Base-by-base conservation (phyloP, 306 rosid genomes). In the Phaseolus lunatus region DNA sequence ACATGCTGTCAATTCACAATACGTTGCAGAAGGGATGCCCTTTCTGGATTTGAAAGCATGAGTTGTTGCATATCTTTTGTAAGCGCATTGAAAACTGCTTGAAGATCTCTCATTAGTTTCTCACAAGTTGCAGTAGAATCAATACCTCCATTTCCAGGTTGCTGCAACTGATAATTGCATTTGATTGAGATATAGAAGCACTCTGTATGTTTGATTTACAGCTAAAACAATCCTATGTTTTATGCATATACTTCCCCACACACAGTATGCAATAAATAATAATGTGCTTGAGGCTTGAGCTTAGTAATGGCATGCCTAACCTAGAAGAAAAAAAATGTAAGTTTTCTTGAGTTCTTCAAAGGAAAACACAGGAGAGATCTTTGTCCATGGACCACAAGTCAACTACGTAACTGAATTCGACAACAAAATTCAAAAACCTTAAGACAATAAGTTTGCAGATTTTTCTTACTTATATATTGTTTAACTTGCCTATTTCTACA, bases 41-140 rank as follows among this genome's bases (percentile, higher is more conserved):
- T 87, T 81, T 89, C 89, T 58, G 95, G 96, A 83, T 93, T 89
- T 41, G 90, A 80, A 81, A 93, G 90, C 79, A 91, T 86, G 78
- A 93, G 82, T 78, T 91, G 93, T 71, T 93, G 98, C 96, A 88
- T 79, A 80, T 93, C 98, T 79, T 84, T 88, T 22, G 98, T 91
- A 83, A 93, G 95, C 64, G 86, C 85, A 39, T 80, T 77, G 78
- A 88, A 92, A 85, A 92, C 88, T 58, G 84, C 83, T 54, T 33
- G 82, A 66, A 92, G 88, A 84, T 92, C 95, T 27, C 89, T 84
- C 68, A 41, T 88, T 33, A 89, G 86, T 78, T 92, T 89, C 73
- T 80, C 90, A 77, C 68, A 82, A 70, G 86, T 83, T 74, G 82
- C 80, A 9, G 31, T 41, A 44, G 91, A 86, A 75, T 88, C 91